phyloP scores from a whole-genome alignment of 345 rosid genomes.

The Theobroma cacao region DNA sequence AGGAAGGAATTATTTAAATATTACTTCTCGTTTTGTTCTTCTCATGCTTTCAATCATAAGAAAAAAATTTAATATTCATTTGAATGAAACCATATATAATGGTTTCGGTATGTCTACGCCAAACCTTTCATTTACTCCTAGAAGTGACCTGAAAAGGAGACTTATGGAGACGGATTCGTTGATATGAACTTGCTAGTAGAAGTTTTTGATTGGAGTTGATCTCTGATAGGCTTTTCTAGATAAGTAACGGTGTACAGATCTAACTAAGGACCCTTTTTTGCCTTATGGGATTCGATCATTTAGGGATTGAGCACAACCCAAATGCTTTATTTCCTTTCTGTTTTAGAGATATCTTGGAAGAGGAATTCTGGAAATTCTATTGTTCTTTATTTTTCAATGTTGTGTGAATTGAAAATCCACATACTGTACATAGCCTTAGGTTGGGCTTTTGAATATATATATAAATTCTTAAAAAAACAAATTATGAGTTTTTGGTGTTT shows the following conservation, averaged over 20 bases:
- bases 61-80: too few species aligned
- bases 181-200: conserved; percentile 86
- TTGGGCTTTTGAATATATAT: neutral
- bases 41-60: too few species aligned
- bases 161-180: conserved; percentile 38
- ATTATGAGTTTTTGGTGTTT: too few species aligned
- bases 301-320: conserved; percentile 26
- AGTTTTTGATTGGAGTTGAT: conserved; percentile 48
- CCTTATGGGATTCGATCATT: conserved; percentile 17
- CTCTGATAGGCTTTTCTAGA: conserved; percentile 13
- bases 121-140: conserved; percentile 7
- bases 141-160: conserved; percentile 61
- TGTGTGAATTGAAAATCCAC: neutral
- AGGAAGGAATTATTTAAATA: too few species aligned
- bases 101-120: neutral
- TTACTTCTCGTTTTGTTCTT: too few species aligned
- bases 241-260: conserved; percentile 34
- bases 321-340: conserved; percentile 12
- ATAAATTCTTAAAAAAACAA: conserved; percentile 4
- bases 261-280: conserved; percentile 26
- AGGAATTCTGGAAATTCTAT: neutral
- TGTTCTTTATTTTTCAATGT: neutral
- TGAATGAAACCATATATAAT: too few species aligned
- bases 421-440: conserved; percentile 1
- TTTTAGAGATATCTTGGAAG: conserved; percentile 2